Conservation (phyloP, 116 monocot species). For the Posidonia oceanica region DNA sequence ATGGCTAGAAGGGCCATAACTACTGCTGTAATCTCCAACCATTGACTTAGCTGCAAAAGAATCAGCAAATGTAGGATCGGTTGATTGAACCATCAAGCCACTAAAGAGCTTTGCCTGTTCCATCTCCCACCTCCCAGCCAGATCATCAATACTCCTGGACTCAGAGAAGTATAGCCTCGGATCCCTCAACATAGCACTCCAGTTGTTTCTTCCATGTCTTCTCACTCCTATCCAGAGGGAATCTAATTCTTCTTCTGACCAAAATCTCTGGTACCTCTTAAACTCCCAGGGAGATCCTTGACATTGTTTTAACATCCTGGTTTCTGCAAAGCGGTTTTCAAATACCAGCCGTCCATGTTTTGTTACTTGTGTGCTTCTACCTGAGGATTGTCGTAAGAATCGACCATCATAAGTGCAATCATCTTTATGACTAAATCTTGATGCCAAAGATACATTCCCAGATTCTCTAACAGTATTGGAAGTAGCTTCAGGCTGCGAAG, state of each 20-base stretch:
- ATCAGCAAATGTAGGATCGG: conserved; percentile 10
- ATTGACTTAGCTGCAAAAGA: neutral
- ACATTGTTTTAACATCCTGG: conserved; percentile 22
- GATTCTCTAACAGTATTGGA: neutral
- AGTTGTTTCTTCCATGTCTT: conserved; percentile 72
- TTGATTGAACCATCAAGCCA: conserved; percentile 3
- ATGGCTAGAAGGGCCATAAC: neutral
- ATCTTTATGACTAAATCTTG: neutral
- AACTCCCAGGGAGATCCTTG: conserved; percentile 14
- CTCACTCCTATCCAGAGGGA: conserved; percentile 93
- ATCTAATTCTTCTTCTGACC: conserved; percentile 93
- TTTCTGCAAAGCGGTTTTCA: conserved; percentile 15
- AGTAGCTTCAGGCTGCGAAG: neutral
- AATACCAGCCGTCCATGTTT: conserved; percentile 18
- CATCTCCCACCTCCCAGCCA: conserved; percentile 55
- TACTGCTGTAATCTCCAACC: conserved; percentile 3
- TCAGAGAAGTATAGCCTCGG: conserved; percentile 38
- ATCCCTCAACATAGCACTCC: conserved; percentile 65
- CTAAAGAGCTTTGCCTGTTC: conserved; percentile 58
- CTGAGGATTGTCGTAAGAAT: conserved; percentile 5
- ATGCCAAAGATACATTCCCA: neutral
- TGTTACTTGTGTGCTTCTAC: conserved; percentile 6
- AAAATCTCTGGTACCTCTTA: conserved; percentile 22
- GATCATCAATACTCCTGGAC: conserved; percentile 43
- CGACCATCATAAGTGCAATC: conserved; percentile 2